Evolutionary conservation across 768 basidiomycete genomes (phyloP), one percentile per base, ranked within the genome.

Genomic region (Phanerochaete sordida): DNA sequence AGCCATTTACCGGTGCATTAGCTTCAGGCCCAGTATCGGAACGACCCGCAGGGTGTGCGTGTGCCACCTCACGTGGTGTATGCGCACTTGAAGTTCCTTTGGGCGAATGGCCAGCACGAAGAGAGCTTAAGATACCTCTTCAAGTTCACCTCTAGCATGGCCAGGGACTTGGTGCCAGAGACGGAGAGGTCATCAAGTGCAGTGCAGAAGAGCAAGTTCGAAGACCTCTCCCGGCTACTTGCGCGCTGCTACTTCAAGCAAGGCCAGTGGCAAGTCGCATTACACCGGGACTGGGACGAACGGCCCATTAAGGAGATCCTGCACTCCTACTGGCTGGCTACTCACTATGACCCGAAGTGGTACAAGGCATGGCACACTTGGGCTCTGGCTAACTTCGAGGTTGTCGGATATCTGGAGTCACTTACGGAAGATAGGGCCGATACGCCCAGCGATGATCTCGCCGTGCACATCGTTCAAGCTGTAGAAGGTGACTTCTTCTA

Each of bases 351-450:
- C 71, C 85, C 90, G 3, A 80, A 82, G n/a, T 99, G 97, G 97
- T 98, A 98, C 74, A 98, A 99, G 71, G 97, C 96, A 19, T 98
- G 95, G 95, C 97, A 99, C 69, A 94, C 93, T 0, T 99, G 95
- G 94, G 96, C 97, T 1, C 78, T 98, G 56, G 90, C 95, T 2
- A 98, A 98, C 73, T 95, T 97, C 64, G 94, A 98, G 57, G 93
- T 98, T 62, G 86, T 98, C 62, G 81, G 83, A 27, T 84, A 89
- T 66, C 77, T 96, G 67, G 94, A 96, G 70, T 81, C 75, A 45
- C 85, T 85, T 67, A 75, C 73, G 31, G 83, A 85, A 61, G 79
- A 76, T 48, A 81, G 81, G 59, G 75, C 78, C 23, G 88, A 90
- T 56, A 70, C 88, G 12, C 82, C 84, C 3, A 81, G 83, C 3